Percentiles rank a stretch among this genome's conserved stretches.
These are phyloP conservation scores for Solanum sejunctum DNA, from an alignment of 257 asterid genomes.

Conservation along the genomic window DNA sequence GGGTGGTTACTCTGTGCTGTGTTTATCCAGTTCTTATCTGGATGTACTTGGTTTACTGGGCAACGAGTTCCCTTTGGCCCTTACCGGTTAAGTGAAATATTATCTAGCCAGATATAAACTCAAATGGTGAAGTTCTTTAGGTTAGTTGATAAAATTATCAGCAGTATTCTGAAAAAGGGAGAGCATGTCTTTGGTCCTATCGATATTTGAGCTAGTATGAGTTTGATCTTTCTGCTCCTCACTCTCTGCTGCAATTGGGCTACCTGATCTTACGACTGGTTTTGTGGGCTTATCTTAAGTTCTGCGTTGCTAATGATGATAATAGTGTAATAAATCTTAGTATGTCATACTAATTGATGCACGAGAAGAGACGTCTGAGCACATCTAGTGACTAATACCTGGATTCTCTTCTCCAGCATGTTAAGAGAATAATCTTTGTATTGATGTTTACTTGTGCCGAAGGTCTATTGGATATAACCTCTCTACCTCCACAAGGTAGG, in stretches of 20 bases:
- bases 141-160: not conserved
- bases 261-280: not conserved
- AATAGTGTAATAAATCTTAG: not conserved
- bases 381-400: not conserved
- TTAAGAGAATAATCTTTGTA: not conserved
- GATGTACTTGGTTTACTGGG: not conserved
- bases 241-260: not conserved
- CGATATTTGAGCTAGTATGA: not conserved
- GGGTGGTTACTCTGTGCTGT: not conserved
- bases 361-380: not conserved
- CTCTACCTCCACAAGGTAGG: too few relatives aligned
- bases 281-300: not conserved
- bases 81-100: not conserved
- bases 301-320: not conserved
- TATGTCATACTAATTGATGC: not conserved
- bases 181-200: not conserved
- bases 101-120: not conserved
- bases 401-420: not conserved
- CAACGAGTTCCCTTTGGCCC: not conserved
- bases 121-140: not conserved
- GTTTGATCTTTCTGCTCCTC: not conserved
- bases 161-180: not conserved
- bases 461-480: too few relatives aligned
- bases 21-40: not conserved
- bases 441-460: too few relatives aligned